Percentiles rank a stretch among this genome's conserved stretches.
Evolutionary conservation across 345 rosid genomes (phyloP).

Genomic region (Sapria himalayana): DNA sequence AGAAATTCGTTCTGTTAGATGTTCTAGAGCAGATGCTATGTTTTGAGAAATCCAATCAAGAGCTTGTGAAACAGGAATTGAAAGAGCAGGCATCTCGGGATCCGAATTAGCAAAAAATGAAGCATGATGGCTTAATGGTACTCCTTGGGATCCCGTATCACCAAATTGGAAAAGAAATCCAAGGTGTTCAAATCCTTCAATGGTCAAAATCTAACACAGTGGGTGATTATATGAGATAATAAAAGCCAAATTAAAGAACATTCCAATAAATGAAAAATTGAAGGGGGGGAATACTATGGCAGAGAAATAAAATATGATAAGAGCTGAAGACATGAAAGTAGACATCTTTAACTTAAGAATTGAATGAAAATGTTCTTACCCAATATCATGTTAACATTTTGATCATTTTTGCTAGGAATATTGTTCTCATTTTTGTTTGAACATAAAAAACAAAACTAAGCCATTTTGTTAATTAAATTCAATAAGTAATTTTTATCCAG

Average conservation of each 20-base stretch:
- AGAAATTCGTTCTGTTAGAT: conserved; percentile 61
- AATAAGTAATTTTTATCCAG: too few relatives aligned
- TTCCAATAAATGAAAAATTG: conserved; percentile 1
- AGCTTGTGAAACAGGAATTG: conserved; percentile 75
- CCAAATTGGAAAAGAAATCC: conserved; percentile 87
- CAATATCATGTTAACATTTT: too few relatives aligned
- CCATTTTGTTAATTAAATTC: too few relatives aligned
- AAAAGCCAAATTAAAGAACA: conserved; percentile 3
- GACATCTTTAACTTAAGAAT: too few relatives aligned
- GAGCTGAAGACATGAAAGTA: too few relatives aligned
- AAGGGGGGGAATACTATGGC: too few relatives aligned
- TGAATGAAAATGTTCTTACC: too few relatives aligned
- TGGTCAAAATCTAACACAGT: conserved; percentile 50
- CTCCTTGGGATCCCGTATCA: conserved; percentile 64
- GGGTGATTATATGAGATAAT: conserved; percentile 9
- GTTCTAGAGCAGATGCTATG: conserved; percentile 59
- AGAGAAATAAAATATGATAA: too few relatives aligned
- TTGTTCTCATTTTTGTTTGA: too few relatives aligned
- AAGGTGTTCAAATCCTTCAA: conserved; percentile 94
- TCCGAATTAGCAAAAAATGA: conserved; percentile 97
- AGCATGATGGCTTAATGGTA: conserved; percentile 68
- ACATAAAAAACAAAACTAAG: too few relatives aligned
- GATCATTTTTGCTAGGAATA: too few relatives aligned
- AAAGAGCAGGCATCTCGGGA: conserved; percentile 98
- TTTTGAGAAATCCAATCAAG: conserved; percentile 79